phyloP scores from a whole-genome alignment of 1,139 yeast species.

The Zygoascus meyerae region DNA sequence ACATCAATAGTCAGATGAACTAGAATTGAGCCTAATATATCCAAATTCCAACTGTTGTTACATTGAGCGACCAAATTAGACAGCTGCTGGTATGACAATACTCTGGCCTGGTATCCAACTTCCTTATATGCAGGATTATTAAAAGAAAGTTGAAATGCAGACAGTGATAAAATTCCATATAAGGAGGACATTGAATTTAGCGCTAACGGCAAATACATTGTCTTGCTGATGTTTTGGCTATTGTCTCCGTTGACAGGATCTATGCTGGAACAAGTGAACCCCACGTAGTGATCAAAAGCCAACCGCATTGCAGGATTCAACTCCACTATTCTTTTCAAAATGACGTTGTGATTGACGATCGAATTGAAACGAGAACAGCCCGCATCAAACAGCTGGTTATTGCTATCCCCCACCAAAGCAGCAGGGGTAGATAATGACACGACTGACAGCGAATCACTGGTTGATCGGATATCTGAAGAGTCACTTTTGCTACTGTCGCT shows the following conservation, averaged over 20 bases:
- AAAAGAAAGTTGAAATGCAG: conserved; percentile 9
- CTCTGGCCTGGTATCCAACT: conserved; percentile 5
- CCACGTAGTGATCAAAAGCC: conserved; percentile 9
- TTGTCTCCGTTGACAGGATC: conserved; percentile 8
- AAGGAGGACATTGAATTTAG: conserved; percentile 5
- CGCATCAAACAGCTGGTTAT: too few species aligned
- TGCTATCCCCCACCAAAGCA: too few species aligned
- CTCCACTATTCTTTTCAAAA: too few species aligned
- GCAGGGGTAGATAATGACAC: too few species aligned
- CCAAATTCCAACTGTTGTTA: conserved; percentile 7
- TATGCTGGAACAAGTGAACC: conserved; percentile 10
- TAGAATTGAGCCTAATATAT: conserved; percentile 8
- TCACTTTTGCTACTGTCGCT: not conserved
- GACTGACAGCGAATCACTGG: too few species aligned
- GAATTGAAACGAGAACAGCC: too few species aligned
- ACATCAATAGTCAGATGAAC: conserved; percentile 11
- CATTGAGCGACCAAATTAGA: not conserved
- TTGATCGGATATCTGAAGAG: not conserved
- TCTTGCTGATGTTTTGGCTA: conserved; percentile 4
- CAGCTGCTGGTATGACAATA: conserved; percentile 7
- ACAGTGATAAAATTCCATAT: conserved; percentile 10
- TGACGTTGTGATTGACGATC: too few species aligned
- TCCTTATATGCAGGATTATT: conserved; percentile 2
- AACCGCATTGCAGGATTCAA: not conserved
- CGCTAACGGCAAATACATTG: conserved; percentile 9